Evolutionary conservation across 805 yeast genomes (phyloP), one percentile per base, ranked within the genome.

Genomic region (Kluyveromyces dobzhanskii): DNA sequence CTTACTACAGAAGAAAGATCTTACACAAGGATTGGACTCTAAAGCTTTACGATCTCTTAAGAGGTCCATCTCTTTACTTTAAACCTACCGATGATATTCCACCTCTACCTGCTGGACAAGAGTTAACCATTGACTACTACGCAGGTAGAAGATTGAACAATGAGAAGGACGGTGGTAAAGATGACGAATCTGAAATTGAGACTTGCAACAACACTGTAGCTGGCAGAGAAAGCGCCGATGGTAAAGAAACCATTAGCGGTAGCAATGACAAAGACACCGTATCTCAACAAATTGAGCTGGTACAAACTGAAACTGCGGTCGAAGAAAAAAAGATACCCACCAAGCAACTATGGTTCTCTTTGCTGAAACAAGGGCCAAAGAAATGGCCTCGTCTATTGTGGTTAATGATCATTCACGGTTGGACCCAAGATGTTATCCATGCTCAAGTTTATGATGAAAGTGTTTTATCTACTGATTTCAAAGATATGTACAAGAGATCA

Each of bases 1-100:
- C 90, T 38, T 77, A 64, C 57, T 72, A 77, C 59, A 65, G 67
- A 52, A 74, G 88, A 64, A 74, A 69, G 54, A 57, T 82, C 31
- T 62, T 78, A 18, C 59, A 72, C 45, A 67, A 74, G 35, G 90
- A 82, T 59, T 78, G 85, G 85, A 76, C 78, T 35, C 61, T 82
- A 37, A 68, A 63, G 47, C 70, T 70, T 69, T 75, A 70, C 51
- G 79, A 80, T 40, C 49, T 76, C 31, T 55, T 69, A 40, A 47
- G 65, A 40, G 90, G 87, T 27, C 85, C 85, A 35, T 48, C 56
- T 33, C 70, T 51, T 57, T 71, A 62, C 66, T 70, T 78, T 66
- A 71, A 64, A 54, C 54, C 80, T 12, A 63, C 66, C 18, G 80
- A 75, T 46, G 61, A 66, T 39, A 78, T 80, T 38, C 81, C 85